Evolutionary conservation across 495 filamentous ascomycete genomes (phyloP).

Genomic region (Beverwykella pulmonaria): DNA sequence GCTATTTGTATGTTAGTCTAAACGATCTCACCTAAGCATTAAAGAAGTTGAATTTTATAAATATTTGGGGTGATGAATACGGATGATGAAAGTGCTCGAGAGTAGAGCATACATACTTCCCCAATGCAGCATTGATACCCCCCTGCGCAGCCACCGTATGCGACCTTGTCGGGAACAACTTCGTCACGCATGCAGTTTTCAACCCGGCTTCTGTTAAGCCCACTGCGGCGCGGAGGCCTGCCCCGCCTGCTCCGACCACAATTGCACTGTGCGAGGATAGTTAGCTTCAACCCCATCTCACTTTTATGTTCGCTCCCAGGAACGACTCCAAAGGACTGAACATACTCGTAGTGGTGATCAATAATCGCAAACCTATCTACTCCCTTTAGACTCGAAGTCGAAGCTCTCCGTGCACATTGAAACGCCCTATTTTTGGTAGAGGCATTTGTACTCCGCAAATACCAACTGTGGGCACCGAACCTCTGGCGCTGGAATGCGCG

Average conservation of each 20-base stretch:
- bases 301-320: not conserved
- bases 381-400: not conserved
- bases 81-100: too few species aligned
- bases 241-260: constrained; percentile 93
- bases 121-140: constrained; percentile 94
- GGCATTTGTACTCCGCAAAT: not conserved
- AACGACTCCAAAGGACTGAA: not conserved
- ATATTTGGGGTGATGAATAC: too few species aligned
- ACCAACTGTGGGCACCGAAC: constrained; percentile 3
- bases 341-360: constrained; percentile 22
- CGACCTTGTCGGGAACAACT: constrained; percentile 93
- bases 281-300: not conserved
- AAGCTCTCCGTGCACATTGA: not conserved
- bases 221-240: constrained; percentile 93
- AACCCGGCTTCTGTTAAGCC: constrained; percentile 97
- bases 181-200: constrained; percentile 98
- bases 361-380: not conserved
- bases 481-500: not conserved
- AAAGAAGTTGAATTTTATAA: too few species aligned
- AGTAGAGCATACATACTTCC: constrained; percentile 58
- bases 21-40: too few species aligned
- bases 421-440: not conserved
- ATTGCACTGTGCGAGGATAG: constrained; percentile 58
- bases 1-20: constrained; percentile 23
- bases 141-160: constrained; percentile 96